Evolutionary conservation across 1,284 basidiomycete species (phyloP).

Genomic region (Ganoderma sinense): DNA sequence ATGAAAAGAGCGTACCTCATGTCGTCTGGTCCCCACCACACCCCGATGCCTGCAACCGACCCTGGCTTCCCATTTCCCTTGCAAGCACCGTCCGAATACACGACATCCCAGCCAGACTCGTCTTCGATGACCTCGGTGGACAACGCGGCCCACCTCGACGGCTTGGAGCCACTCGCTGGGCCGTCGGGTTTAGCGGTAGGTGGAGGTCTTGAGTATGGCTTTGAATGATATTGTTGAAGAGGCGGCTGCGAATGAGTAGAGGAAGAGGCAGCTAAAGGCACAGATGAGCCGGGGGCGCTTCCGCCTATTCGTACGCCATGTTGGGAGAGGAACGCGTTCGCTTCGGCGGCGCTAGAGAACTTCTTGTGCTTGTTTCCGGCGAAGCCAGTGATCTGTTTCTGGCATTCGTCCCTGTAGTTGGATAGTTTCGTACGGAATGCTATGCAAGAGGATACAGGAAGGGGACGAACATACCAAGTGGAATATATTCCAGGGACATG

Average conservation of each 20-base stretch:
- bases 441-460: too few relatives aligned
- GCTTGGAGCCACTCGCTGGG: conserved; percentile 4
- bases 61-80: conserved; percentile 72
- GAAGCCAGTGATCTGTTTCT: conserved; percentile 66
- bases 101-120: conserved; percentile 51
- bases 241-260: neutral
- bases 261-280: conserved; percentile 2
- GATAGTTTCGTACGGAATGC: neutral
- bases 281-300: neutral
- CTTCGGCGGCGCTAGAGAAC: conserved; percentile 59
- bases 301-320: conserved; percentile 12
- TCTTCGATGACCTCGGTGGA: conserved; percentile 28
- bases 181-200: neutral
- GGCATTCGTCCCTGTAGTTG: conserved; percentile 60
- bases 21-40: conserved; percentile 77
- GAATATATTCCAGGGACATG: conserved; percentile 36
- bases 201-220: conserved; percentile 15
- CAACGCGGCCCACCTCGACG: conserved; percentile 21
- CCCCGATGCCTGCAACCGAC: conserved; percentile 74
- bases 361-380: conserved; percentile 68
- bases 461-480: conserved; percentile 31
- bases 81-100: conserved; percentile 86
- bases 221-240: neutral
- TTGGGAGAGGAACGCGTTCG: conserved; percentile 45
- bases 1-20: conserved; percentile 51